phyloP scores from a whole-genome alignment of 352 stramenopile species.

The Pythium inflatum region DNA sequence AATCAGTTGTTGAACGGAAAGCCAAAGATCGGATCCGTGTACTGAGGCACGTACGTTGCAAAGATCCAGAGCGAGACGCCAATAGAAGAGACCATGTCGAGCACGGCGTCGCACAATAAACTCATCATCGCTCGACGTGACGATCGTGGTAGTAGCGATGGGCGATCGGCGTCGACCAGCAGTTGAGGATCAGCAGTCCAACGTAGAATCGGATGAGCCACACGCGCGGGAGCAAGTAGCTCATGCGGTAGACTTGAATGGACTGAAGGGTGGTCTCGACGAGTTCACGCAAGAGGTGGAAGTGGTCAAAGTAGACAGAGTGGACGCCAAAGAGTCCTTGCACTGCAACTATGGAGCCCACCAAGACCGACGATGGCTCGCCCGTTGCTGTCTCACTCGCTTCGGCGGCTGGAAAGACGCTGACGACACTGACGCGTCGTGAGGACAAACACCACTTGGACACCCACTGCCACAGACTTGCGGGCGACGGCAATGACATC shows the following conservation, averaged over 20 bases:
- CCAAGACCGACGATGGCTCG: not conserved
- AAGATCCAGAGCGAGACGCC: not conserved
- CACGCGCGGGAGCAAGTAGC: not conserved
- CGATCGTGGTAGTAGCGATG: not conserved
- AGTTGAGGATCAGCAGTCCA: not conserved
- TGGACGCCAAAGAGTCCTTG: not conserved
- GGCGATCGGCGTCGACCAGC: not conserved
- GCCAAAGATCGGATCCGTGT: not conserved
- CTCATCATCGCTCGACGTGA: not conserved
- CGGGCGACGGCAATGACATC: too few species aligned
- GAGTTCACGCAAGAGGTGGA: not conserved
- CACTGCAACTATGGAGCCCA: not conserved
- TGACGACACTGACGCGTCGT: too few species aligned
- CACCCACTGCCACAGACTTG: too few species aligned
- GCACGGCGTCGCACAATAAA: not conserved
- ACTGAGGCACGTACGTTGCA: not conserved
- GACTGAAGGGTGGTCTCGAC: not conserved
- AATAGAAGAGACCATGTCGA: not conserved
- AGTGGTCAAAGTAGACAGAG: not conserved
- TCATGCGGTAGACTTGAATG: not conserved
- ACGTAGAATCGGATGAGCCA: conserved; percentile 10
- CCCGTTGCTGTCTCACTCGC: too few species aligned
- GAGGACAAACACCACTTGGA: too few species aligned
- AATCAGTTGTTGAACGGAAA: not conserved
- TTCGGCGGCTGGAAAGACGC: too few species aligned